These are phyloP conservation scores for Cardamine chenopodiifolia DNA, from an alignment of 345 rosid genomes.

Conservation along the genomic window DNA sequence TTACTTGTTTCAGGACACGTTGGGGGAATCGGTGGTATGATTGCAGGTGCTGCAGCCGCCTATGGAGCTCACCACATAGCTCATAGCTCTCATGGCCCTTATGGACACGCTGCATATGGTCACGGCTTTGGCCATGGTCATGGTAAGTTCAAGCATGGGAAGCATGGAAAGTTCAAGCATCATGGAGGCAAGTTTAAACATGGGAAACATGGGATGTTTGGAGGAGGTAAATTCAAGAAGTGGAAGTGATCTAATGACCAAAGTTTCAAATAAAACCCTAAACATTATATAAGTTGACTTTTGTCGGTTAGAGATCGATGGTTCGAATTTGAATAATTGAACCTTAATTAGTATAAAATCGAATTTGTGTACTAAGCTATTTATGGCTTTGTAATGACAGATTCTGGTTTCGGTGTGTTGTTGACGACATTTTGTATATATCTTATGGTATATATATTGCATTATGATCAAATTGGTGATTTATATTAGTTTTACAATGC, in stretches of 20 bases:
- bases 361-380: constrained; percentile 18
- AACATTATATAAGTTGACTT: too few species aligned
- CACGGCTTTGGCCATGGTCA: constrained; percentile 38
- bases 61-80: constrained; percentile 60
- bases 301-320: constrained; percentile 20
- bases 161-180: constrained; percentile 38
- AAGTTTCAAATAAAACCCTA: too few species aligned
- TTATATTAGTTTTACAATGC: background rate
- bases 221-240: constrained; percentile 70
- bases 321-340: constrained; percentile 30
- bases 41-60: constrained; percentile 95
- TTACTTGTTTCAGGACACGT: constrained; percentile 55
- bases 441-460: background rate
- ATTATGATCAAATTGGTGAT: background rate
- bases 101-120: constrained; percentile 44
- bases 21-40: constrained; percentile 68
- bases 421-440: constrained; percentile 5
- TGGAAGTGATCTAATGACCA: constrained; percentile 75
- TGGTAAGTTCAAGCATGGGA: constrained; percentile 57
- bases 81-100: constrained; percentile 48
- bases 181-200: constrained; percentile 33
- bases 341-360: background rate
- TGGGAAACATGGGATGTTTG: constrained; percentile 75
- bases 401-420: constrained; percentile 11
- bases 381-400: constrained; percentile 24